A percentile compares a stretch with the other conserved stretches of the same genome.
phyloP scores from a whole-genome alignment of 176 grass and related monocot genomes.

The Secale cereale region DNA sequence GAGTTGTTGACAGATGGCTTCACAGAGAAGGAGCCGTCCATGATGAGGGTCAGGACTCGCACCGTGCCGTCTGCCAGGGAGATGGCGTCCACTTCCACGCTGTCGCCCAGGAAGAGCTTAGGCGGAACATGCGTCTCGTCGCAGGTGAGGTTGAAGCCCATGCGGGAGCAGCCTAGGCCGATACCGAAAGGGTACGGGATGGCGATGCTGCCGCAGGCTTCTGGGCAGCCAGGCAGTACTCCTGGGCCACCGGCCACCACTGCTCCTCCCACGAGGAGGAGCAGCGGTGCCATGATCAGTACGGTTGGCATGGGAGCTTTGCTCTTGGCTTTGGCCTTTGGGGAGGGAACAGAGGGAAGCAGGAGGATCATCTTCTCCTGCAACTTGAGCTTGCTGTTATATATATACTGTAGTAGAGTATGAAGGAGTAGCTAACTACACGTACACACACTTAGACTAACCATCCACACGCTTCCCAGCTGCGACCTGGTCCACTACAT shows the following conservation, averaged over 20 bases:
- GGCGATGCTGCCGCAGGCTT: background rate
- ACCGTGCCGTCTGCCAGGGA: slow-evolving; percentile 5
- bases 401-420: too few species aligned
- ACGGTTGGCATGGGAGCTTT: too few species aligned
- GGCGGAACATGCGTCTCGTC: background rate
- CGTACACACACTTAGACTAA: too few species aligned
- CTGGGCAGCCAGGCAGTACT: slow-evolving; percentile 12
- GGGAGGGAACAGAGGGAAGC: too few species aligned
- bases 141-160: slow-evolving; percentile 17
- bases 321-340: too few species aligned
- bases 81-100: background rate
- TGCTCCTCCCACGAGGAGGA: too few species aligned
- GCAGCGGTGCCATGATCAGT: too few species aligned
- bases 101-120: background rate
- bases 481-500: too few species aligned
- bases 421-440: too few species aligned
- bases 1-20: background rate
- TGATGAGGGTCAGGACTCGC: background rate
- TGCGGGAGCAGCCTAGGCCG: background rate
- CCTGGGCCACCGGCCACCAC: background rate
- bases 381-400: too few species aligned
- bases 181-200: slow-evolving; percentile 22
- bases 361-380: too few species aligned
- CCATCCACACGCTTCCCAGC: too few species aligned
- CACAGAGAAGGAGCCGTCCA: background rate